Conservation (phyloP, 2,329 filamentous ascomycete species). For the Cladorrhinum sp. region DNA sequence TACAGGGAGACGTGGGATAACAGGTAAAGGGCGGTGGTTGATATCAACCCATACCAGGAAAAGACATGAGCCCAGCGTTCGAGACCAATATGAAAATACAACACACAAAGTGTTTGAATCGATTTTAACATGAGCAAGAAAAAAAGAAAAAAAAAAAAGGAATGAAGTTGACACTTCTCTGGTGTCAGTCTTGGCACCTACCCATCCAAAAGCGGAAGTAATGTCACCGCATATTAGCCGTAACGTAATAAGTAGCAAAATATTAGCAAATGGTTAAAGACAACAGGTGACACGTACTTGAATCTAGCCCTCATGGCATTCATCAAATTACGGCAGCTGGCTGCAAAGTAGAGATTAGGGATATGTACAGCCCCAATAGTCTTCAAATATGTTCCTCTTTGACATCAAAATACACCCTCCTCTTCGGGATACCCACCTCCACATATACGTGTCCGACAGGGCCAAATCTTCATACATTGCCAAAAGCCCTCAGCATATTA, state of each 20-base stretch:
- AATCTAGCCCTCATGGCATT: too few species aligned
- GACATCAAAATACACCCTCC: neutral
- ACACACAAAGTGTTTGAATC: too few species aligned
- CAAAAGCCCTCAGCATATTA: conserved; percentile 17
- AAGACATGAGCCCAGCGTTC: too few species aligned
- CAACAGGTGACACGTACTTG: neutral
- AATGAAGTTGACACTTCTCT: neutral
- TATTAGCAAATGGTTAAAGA: neutral
- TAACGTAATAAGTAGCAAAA: neutral
- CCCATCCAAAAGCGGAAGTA: neutral
- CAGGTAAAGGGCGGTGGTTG: too few species aligned
- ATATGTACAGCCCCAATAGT: too few species aligned
- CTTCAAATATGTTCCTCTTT: neutral
- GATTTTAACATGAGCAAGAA: too few species aligned
- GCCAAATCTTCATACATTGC: conserved; percentile 9
- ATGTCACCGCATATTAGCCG: neutral
- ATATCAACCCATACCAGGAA: too few species aligned
- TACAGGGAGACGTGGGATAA: too few species aligned
- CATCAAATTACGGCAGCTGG: too few species aligned
- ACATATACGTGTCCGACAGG: conserved; percentile 1
- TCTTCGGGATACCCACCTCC: neutral
- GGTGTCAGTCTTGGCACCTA: neutral
- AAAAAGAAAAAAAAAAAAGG: neutral
- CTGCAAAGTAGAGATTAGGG: too few species aligned
- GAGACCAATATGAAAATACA: too few species aligned